A percentile compares a stretch with the other conserved stretches of the same genome.
These are phyloP conservation scores for Anthracocystis setariae DNA, from an alignment of 1,284 basidiomycete genomes.

Conservation along the genomic window DNA sequence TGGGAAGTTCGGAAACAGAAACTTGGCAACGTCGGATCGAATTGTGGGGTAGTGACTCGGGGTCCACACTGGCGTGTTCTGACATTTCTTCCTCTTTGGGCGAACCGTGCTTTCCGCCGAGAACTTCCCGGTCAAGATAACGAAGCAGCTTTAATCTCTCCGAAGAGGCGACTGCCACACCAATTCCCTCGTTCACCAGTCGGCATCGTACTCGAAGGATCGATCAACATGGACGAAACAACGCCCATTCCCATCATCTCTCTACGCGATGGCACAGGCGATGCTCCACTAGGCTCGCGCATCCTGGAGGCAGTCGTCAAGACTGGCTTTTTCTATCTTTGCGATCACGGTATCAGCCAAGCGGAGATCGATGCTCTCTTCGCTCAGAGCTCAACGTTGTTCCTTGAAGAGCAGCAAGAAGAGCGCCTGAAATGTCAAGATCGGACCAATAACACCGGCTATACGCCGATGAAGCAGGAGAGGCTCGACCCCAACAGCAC, in stretches of 20 bases:
- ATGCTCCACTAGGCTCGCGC: constrained; percentile 16
- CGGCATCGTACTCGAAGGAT: not conserved
- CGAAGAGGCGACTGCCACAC: not conserved
- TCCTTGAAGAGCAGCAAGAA: constrained; percentile 29
- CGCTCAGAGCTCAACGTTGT: constrained; percentile 27
- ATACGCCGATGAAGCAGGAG: constrained; percentile 42
- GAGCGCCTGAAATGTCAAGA: constrained; percentile 26
- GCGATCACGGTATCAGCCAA: constrained; percentile 44
- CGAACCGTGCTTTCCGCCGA: not conserved
- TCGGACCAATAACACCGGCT: constrained; percentile 44
- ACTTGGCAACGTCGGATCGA: not conserved
- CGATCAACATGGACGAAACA: constrained; percentile 10
- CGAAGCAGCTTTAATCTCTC: not conserved
- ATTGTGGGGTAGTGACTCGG: constrained; percentile 1
- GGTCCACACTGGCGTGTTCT: not conserved
- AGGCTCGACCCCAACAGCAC: constrained; percentile 32
- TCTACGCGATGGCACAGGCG: not conserved
- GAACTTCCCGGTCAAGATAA: not conserved
- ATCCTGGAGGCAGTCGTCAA: constrained; percentile 42
- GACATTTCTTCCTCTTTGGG: not conserved
- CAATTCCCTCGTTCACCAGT: too few species aligned
- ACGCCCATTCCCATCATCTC: constrained; percentile 49
- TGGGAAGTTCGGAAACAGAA: too few species aligned
- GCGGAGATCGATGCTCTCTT: constrained; percentile 46
- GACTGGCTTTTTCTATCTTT: constrained; percentile 61